These are phyloP conservation scores for Endotrypanum monterogeii DNA, from an alignment of 208 protist species.

Conservation along the genomic window DNA sequence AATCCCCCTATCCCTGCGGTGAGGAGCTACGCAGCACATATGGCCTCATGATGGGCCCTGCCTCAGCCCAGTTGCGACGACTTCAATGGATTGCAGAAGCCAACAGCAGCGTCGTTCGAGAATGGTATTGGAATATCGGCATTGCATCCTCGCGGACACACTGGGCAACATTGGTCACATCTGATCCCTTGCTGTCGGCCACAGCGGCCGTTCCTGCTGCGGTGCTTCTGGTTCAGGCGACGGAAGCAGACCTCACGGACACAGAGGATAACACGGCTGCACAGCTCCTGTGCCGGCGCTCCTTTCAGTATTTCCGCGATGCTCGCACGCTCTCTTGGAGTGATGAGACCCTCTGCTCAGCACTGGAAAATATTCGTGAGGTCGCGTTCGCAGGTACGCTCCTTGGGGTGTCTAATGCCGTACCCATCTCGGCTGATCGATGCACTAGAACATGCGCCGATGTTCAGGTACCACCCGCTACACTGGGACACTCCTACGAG, in stretches of 20 bases:
- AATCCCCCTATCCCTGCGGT: background rate
- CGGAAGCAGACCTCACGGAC: constrained; percentile 4
- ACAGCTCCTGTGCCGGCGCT: background rate
- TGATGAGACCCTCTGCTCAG: background rate
- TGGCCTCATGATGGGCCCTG: background rate
- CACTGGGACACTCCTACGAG: no score
- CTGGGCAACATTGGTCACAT: background rate
- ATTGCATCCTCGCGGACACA: background rate
- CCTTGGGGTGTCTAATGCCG: no score
- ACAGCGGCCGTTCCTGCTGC: background rate
- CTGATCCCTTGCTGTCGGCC: no score
- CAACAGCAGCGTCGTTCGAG: constrained; percentile 18
- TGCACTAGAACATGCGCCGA: background rate
- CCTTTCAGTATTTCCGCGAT: background rate
- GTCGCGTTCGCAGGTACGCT: background rate
- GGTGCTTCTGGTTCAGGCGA: constrained; percentile 4
- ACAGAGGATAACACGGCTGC: background rate
- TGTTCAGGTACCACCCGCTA: background rate
- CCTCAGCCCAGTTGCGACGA: background rate
- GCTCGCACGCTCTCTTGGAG: background rate
- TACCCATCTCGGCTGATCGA: background rate
- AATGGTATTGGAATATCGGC: constrained; percentile 16
- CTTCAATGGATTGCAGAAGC: constrained; percentile 17
- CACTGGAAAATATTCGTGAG: background rate
- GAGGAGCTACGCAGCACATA: constrained; percentile 8